Percentiles rank a stretch among this genome's conserved stretches.
Conservation (phyloP, 148 eudicot genomes). For the Dianthus caryophyllus region DNA sequence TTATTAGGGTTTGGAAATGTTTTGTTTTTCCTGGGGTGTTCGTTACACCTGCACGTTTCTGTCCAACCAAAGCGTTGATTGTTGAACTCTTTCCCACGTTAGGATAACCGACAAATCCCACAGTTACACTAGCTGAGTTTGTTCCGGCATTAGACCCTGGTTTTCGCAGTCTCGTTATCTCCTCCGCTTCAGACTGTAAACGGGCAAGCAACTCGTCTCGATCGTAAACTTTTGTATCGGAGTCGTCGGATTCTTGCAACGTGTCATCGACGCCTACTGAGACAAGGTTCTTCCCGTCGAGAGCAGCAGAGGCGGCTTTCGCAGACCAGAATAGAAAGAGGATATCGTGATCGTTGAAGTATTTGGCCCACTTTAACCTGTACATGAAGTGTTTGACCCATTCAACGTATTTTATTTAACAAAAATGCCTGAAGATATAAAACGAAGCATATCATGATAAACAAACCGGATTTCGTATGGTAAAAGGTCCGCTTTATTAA, state of each 20-base stretch:
- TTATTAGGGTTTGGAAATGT: slow-evolving; percentile 91
- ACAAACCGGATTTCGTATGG: slow-evolving; percentile 64
- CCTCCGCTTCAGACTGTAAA: slow-evolving; percentile 88
- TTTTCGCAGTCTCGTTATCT: slow-evolving; percentile 48
- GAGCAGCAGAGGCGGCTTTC: slow-evolving; percentile 88
- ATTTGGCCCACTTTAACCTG: slow-evolving; percentile 86
- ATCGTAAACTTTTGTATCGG: slow-evolving; percentile 61
- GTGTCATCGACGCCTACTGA: slow-evolving; percentile 23
- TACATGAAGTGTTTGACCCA: slow-evolving; percentile 8
- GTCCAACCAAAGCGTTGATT: slow-evolving; percentile 87
- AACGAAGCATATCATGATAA: background rate
- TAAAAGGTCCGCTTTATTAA: slow-evolving; percentile 93
- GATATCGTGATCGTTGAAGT: slow-evolving; percentile 70
- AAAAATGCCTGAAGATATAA: background rate
- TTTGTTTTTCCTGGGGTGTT: slow-evolving; percentile 95
- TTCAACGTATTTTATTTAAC: background rate
- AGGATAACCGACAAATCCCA: slow-evolving; percentile 96
- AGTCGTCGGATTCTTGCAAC: slow-evolving; percentile 37
- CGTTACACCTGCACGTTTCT: slow-evolving; percentile 85
- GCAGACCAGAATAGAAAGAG: slow-evolving; percentile 96
- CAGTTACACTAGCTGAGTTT: slow-evolving; percentile 39
- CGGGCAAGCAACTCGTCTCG: slow-evolving; percentile 84
- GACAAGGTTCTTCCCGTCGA: slow-evolving; percentile 57
- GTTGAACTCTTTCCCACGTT: slow-evolving; percentile 98
- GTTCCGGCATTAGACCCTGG: slow-evolving; percentile 18